Evolutionary conservation across 2,329 filamentous ascomycete species (phyloP).

Genomic region (Cercospora beticola): DNA sequence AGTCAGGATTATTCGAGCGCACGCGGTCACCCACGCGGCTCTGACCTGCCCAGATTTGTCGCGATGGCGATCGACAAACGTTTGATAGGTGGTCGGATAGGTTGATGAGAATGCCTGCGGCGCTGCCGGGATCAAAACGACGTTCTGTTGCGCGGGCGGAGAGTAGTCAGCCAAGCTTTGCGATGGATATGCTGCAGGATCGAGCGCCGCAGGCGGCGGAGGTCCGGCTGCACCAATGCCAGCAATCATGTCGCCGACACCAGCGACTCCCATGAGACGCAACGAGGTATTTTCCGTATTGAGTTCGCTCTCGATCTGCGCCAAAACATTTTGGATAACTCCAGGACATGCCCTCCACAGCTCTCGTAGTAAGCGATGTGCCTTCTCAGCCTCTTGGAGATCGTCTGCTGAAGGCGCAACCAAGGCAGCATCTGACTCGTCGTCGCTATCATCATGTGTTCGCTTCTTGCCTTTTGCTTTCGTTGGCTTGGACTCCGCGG

Average conservation of each 20-base stretch:
- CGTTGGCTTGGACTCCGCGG: constrained; percentile 35
- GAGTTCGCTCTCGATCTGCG: constrained; percentile 88
- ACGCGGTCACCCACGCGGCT: constrained; percentile 79
- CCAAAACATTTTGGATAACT: constrained; percentile 88
- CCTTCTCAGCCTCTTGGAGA: constrained; percentile 82
- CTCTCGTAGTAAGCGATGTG: constrained; percentile 84
- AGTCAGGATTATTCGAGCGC: constrained; percentile 84
- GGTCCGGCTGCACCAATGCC: constrained; percentile 90
- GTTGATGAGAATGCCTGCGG: constrained; percentile 86
- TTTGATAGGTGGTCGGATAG: constrained; percentile 74
- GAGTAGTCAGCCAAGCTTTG: constrained; percentile 48
- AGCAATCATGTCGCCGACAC: constrained; percentile 89
- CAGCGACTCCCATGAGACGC: constrained; percentile 85
- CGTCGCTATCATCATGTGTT: constrained; percentile 42
- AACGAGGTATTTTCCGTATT: constrained; percentile 85
- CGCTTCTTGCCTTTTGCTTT: constrained; percentile 52
- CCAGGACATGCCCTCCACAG: constrained; percentile 89
- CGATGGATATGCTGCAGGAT: constrained; percentile 83
- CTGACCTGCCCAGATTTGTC: constrained; percentile 84
- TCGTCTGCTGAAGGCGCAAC: constrained; percentile 72
- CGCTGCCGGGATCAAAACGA: constrained; percentile 78
- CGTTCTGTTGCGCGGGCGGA: constrained; percentile 51
- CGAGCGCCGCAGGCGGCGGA: constrained; percentile 68
- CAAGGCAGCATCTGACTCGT: constrained; percentile 42
- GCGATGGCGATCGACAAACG: constrained; percentile 78